Base-by-base conservation (phyloP, 2,329 filamentous ascomycete genomes). In the Colletotrichum simmondsii region DNA sequence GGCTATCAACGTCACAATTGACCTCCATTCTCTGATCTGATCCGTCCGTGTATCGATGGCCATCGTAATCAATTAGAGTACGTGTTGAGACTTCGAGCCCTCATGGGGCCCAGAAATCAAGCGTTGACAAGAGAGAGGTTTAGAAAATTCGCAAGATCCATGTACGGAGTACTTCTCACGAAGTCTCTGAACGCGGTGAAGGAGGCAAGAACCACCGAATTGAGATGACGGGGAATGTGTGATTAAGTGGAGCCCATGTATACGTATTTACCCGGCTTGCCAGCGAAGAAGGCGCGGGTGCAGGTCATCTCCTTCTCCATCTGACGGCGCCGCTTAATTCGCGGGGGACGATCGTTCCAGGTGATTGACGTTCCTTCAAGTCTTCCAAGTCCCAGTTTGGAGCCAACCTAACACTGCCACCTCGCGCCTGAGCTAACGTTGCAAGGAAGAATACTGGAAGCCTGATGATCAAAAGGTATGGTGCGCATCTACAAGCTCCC, bases 1-100 rank as follows among this genome's bases (percentile, higher is more conserved):
- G 57, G 92, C 87, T 65, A 94, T 82, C 42, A 94, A 85, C 0
- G 92, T 94, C 69, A 94, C 81, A 62, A 94, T 94, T 19, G 92
- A 93, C 62, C 89, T 86, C 92, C 92, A 94, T 70, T 88, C 81
- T 67, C 81, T 87, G 77, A 94, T 94, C 75, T 87, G 81, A 60
- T 80, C 80, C 30, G 89, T 91, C 74, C 90, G 83, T 12, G 87
- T 61, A 22, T 61, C 64, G 28, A 73, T 70, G 79, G 67, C 65
- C 75, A 76, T 76, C 49, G 26, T 37, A 56, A 57, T 28, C 22
- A 46, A 3, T 12, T 28, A 35, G 60, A 57, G 26, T 52, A 22
- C 24, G 10, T 46, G 26, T 7, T 8, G 22, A 7, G 24, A 26
- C 60, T 53, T 56, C 59, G 53, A 60, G 37, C 32, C 59, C 28